Conservation (phyloP, 2,329 filamentous ascomycete species). For the Ophiostoma quercus region DNA sequence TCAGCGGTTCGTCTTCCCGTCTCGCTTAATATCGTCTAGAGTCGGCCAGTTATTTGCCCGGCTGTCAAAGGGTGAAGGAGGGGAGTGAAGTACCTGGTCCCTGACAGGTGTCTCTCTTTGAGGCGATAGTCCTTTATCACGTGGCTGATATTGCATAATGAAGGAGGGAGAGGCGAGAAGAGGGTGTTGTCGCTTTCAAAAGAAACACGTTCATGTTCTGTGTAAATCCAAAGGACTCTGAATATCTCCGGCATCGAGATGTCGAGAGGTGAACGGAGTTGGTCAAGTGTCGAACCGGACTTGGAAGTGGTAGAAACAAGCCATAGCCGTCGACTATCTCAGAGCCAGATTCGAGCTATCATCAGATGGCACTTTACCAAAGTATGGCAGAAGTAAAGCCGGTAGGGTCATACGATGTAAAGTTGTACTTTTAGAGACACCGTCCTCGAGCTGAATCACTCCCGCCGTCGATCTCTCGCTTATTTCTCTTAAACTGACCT, state of each 20-base stretch:
- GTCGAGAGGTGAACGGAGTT: not conserved
- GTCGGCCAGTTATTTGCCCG: not conserved
- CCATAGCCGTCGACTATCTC: not conserved
- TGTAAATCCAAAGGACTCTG: not conserved
- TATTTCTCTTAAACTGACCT: not conserved
- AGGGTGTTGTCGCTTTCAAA: not conserved
- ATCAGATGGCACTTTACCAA: not conserved
- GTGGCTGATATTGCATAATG: not conserved
- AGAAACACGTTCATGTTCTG: no score
- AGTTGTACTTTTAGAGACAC: not conserved
- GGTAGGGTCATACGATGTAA: not conserved
- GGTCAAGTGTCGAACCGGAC: not conserved
- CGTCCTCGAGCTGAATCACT: not conserved
- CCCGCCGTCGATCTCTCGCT: not conserved
- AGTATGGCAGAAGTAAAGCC: not conserved
- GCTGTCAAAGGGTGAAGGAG: not conserved
- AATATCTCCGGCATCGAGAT: not conserved
- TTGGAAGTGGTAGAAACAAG: not conserved
- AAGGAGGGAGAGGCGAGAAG: not conserved
- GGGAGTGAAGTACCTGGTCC: not conserved
- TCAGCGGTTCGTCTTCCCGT: constrained; percentile 3
- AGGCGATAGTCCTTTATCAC: not conserved
- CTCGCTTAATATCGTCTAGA: not conserved
- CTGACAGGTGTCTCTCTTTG: not conserved
- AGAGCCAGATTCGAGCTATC: not conserved